Percentiles rank a stretch among this genome's conserved stretches.
These are phyloP conservation scores for Epichloe uncinata DNA, from an alignment of 2,329 filamentous ascomycete species.

Conservation along the genomic window DNA sequence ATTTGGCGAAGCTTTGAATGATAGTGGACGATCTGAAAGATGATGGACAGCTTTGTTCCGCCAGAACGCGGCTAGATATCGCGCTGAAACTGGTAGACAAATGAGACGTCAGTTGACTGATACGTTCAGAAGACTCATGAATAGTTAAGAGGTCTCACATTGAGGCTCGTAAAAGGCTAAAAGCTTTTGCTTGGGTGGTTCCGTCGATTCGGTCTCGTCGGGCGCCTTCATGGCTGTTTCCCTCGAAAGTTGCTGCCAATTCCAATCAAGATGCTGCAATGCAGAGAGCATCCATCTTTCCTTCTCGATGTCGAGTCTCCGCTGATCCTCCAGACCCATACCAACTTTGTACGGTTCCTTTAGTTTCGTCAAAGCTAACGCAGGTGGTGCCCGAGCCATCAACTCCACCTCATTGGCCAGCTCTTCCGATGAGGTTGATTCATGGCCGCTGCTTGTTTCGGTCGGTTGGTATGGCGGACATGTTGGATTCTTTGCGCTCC, in stretches of 20 bases:
- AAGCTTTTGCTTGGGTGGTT: conserved; percentile 17
- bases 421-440: neutral
- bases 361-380: conserved; percentile 8
- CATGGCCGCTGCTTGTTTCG: neutral
- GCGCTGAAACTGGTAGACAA: neutral
- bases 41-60: conserved; percentile 2
- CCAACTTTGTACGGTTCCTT: conserved; percentile 3
- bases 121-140: neutral
- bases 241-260: neutral
- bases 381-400: conserved; percentile 7
- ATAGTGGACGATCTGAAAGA: conserved; percentile 3
- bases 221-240: neutral
- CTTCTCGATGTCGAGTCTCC: conserved; percentile 13
- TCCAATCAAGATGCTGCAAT: conserved; percentile 33
- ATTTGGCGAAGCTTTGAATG: conserved; percentile 1
- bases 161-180: conserved; percentile 38
- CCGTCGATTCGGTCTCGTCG: neutral
- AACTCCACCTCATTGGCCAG: conserved; percentile 2
- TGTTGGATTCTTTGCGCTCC: neutral
- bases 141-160: conserved; percentile 20
- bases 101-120: neutral
- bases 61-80: neutral
- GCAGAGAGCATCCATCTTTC: conserved; percentile 44
- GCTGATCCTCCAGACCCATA: neutral
- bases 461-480: neutral